phyloP scores from a whole-genome alignment of 306 rosid genomes.

The Trifolium pratense region DNA sequence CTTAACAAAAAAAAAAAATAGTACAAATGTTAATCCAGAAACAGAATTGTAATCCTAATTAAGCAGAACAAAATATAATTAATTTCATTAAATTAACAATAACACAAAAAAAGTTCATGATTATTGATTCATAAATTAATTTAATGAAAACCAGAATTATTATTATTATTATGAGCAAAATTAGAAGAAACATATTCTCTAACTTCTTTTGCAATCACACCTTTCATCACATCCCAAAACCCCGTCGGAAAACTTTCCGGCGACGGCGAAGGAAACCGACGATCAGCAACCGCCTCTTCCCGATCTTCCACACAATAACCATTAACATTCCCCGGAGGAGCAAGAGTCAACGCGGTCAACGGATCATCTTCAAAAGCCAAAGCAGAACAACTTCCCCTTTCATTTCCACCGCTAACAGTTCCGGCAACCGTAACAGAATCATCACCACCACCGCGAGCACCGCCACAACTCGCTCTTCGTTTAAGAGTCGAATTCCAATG shows the following conservation, averaged over 20 bases:
- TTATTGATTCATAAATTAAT: neutral
- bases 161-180: slow-evolving; percentile 69
- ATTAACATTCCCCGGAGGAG: slow-evolving; percentile 67
- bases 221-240: slow-evolving; percentile 89
- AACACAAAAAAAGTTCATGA: neutral
- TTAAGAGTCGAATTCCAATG: slow-evolving; percentile 98
- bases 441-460: neutral
- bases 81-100: neutral
- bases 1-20: neutral
- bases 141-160: slow-evolving; percentile 53
- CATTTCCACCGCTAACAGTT: neutral
- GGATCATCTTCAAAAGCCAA: slow-evolving; percentile 57
- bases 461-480: slow-evolving; percentile 49
- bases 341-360: slow-evolving; percentile 89
- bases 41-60: slow-evolving; percentile 6
- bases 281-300: slow-evolving; percentile 8
- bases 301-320: slow-evolving; percentile 7
- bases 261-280: slow-evolving; percentile 7
- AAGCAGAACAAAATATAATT: slow-evolving; percentile 11
- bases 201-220: slow-evolving; percentile 85
- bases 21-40: neutral
- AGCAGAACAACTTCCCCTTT: slow-evolving; percentile 16
- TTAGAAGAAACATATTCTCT: slow-evolving; percentile 77
- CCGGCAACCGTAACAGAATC: slow-evolving; percentile 5
- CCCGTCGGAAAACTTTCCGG: slow-evolving; percentile 57